Evolutionary conservation across 805 yeast species (phyloP), one percentile per base, ranked within the genome.

Genomic region (Hanseniaspora osmophila): DNA sequence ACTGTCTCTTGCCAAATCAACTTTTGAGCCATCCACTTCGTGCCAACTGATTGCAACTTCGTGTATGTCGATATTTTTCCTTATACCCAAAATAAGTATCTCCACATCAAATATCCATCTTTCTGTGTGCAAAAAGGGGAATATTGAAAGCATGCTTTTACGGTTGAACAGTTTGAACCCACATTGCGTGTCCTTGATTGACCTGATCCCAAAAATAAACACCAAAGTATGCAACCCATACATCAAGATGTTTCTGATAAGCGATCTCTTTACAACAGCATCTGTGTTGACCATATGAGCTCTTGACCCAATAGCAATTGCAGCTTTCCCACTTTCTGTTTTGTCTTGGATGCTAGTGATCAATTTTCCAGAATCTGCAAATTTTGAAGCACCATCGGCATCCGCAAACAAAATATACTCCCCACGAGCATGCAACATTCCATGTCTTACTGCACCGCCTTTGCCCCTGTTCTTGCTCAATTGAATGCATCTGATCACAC

Each of bases 21-120:
- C 82, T 63, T 92, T 92, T 39, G 95, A 84, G 0, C 98, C 98
- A 54, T 75, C 94, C 40, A 92, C 92, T 63, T 92, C 98, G 63
- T 87, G 95, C 98, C 98, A 92, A 49, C 82, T 82, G 37, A 92
- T 85, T 10, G 96, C 78, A 16, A 88, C 75, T 65, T 92, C 98
- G 44, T 64, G 66, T 41, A 88, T 70, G 3, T 73, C 70, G 37
- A 90, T 78, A 0, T 63, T 54, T 59, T 85, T 85, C 50, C 84
- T 69, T 52, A 77, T 74, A 1, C 88, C 96, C 48, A 92, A 66
- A 45, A 92, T 74, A 52, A 92, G 68, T 13, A 90, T 75, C 65
- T 92, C 98, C 30, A 92, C 96, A 59, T 92, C 98, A 63, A 92
- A 92, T 33, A 92, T 92, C 98, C 98, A 92, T 44, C 97, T 80